These are phyloP conservation scores for Ophiostoma australiae DNA, from an alignment of 2,329 filamentous ascomycete genomes.

Conservation along the genomic window DNA sequence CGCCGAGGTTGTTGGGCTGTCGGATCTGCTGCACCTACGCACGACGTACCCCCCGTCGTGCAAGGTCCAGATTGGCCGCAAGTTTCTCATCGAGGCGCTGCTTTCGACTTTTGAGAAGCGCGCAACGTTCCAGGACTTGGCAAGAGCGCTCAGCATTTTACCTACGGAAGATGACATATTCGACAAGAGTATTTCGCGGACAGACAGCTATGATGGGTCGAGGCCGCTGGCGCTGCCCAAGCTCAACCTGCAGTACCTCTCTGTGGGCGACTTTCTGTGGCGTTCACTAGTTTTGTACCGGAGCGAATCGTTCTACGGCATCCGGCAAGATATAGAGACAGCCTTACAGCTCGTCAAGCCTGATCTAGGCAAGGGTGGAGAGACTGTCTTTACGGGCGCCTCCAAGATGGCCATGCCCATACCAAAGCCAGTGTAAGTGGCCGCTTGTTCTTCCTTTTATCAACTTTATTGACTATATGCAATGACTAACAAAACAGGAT, in stretches of 20 bases:
- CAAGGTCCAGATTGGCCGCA: slow-evolving; percentile 58
- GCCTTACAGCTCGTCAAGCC: slow-evolving; percentile 75
- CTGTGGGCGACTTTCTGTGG: slow-evolving; percentile 95
- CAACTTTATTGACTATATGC: slow-evolving; percentile 32
- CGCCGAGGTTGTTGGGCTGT: slow-evolving; percentile 66
- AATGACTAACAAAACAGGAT: slow-evolving; percentile 37
- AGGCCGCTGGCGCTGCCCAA: slow-evolving; percentile 87
- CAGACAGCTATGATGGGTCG: slow-evolving; percentile 82
- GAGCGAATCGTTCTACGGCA: slow-evolving; percentile 87
- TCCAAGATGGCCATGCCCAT: slow-evolving; percentile 91
- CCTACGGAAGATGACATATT: slow-evolving; percentile 82
- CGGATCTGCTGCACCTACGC: slow-evolving; percentile 67
- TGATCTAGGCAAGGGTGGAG: slow-evolving; percentile 57
- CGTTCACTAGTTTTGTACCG: slow-evolving; percentile 84
- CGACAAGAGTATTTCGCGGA: slow-evolving; percentile 69
- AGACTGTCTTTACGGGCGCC: slow-evolving; percentile 71
- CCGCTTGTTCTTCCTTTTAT: not conserved
- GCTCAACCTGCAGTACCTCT: slow-evolving; percentile 90
- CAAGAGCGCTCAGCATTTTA: slow-evolving; percentile 66
- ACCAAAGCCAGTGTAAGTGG: slow-evolving; percentile 61
- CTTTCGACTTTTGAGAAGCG: slow-evolving; percentile 70
- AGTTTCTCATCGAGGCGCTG: slow-evolving; percentile 66
- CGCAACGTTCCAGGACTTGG: slow-evolving; percentile 75
- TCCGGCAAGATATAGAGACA: slow-evolving; percentile 84
- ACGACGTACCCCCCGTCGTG: slow-evolving; percentile 73